Evolutionary conservation across 2,329 filamentous ascomycete genomes (phyloP), one percentile per base, ranked within the genome.

Genomic region (Dactylellina haptotyla): DNA sequence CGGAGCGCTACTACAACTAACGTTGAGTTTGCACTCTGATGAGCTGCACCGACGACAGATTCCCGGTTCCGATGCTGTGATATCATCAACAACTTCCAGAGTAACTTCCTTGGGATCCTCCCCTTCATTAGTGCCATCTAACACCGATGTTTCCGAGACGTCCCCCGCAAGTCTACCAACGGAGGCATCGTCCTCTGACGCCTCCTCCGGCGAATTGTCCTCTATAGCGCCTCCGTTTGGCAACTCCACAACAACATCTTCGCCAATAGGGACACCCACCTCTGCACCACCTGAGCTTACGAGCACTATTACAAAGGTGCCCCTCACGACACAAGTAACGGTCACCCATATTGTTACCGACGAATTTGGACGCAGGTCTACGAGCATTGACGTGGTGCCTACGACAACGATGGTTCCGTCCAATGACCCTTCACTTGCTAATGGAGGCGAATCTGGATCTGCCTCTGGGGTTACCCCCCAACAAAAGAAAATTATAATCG

Each of bases 401-500:
- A 73, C 69, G 5, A 73, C 69, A 18, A 62, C 69, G 5, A 73
- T 73, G 69, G 20, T 73, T 28, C 34, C 54, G 8, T 73, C 69
- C 9, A 53, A 73, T 23, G 69, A 73, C 30, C 69, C 69, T 10
- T 73, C 69, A 8, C 32, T 73, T 6, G 69, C 61, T 23, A 73
- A 73, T 6, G 61, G 54, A 4, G 69, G 69, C 20, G 69, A 73
- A 28, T 62, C 69, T 6, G 56, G 54, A 3, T 65, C 53, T 14
- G 37, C 61, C 14, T 61, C 69, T 23, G 69, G 69, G 12, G 70
- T 75, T n/a, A 75, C 63, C 14, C 62, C 63, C 4, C 56, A 67
- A 14, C 63, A 75, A 50, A 75, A 75, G 41, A 67, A 69, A 32
- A 75, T 75, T 3, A 75, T 75, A 6, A 75, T 75, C 1, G 70